Percentiles rank a stretch among this genome's conserved stretches.
Conservation (phyloP, 805 yeast species). For the Wickerhamomyces chaumierensis region DNA sequence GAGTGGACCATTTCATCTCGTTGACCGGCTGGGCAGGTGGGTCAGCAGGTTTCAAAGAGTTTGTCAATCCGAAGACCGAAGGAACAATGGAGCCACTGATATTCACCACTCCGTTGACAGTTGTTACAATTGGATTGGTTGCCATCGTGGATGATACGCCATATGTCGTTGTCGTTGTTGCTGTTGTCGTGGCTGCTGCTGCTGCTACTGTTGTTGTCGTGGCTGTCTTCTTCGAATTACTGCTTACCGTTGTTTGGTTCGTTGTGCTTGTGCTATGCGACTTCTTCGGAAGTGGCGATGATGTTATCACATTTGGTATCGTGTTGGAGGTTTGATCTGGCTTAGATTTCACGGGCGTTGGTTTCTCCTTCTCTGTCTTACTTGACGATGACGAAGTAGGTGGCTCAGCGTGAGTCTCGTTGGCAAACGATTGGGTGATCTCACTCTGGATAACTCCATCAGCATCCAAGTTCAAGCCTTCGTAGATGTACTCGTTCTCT, state of each 20-base stretch:
- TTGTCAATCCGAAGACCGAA: not conserved
- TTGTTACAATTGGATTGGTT: no score
- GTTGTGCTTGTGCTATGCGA: no score
- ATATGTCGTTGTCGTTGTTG: no score
- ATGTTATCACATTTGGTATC: no score
- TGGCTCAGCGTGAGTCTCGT: constrained; percentile 3
- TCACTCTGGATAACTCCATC: constrained; percentile 40
- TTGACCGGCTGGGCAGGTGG: constrained; percentile 39
- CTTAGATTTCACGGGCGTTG: not conserved
- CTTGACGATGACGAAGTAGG: constrained; percentile 1
- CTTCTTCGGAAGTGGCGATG: not conserved
- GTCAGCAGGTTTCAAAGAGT: constrained; percentile 37
- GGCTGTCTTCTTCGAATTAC: not conserved
- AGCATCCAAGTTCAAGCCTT: constrained; percentile 62
- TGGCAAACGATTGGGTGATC: constrained; percentile 25
- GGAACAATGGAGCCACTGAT: no score
- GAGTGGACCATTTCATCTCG: constrained; percentile 41
- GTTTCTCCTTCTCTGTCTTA: not conserved
- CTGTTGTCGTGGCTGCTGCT: constrained; percentile 1
- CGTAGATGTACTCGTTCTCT: constrained; percentile 89
- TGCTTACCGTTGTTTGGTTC: not conserved
- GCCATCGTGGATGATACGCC: no score
- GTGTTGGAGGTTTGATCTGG: not conserved
- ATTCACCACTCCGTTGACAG: no score
- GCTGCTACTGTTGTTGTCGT: constrained; percentile 4